Percentiles rank a stretch among this genome's conserved stretches.
phyloP scores from a whole-genome alignment of 1,284 basidiomycete species.

The Somion occarium region DNA sequence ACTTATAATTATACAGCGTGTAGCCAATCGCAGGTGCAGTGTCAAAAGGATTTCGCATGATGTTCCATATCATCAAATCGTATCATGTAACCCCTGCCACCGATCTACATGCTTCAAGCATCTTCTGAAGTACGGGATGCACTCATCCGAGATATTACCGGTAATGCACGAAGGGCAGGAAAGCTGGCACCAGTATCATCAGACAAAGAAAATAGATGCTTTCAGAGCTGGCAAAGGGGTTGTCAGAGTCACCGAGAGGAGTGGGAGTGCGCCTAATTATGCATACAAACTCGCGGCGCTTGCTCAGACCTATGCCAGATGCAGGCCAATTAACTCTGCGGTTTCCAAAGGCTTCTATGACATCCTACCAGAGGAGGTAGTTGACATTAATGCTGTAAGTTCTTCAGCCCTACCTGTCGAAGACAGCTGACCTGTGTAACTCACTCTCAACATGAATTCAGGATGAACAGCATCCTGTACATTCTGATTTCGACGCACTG shows the following conservation, averaged over 20 bases:
- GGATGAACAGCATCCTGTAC: not conserved
- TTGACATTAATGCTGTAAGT: not conserved
- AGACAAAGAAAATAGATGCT: conserved; percentile 17
- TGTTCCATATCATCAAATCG: conserved; percentile 1
- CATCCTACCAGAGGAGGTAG: not conserved
- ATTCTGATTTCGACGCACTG: too few species aligned
- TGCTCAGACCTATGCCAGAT: conserved; percentile 37
- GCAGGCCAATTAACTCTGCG: conserved; percentile 23
- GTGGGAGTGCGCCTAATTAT: conserved; percentile 31
- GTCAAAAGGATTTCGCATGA: too few species aligned
- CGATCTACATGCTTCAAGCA: conserved; percentile 45
- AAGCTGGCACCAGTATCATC: conserved; percentile 31
- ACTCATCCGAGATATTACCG: conserved; percentile 35
- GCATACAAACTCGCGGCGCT: conserved; percentile 31
- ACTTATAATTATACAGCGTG: too few species aligned
- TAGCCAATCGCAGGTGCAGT: too few species aligned
- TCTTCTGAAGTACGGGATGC: conserved; percentile 40
- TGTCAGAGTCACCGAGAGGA: conserved; percentile 29
- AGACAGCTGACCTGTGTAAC: too few species aligned
- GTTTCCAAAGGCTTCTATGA: conserved; percentile 17
- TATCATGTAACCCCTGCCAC: conserved; percentile 44
- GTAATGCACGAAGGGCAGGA: too few species aligned
- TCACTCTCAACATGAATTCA: not conserved
- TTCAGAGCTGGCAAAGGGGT: conserved; percentile 14
- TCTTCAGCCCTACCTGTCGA: too few species aligned